These are phyloP conservation scores for Pythium biforme DNA, from an alignment of 352 stramenopile genomes.

Conservation along the genomic window DNA sequence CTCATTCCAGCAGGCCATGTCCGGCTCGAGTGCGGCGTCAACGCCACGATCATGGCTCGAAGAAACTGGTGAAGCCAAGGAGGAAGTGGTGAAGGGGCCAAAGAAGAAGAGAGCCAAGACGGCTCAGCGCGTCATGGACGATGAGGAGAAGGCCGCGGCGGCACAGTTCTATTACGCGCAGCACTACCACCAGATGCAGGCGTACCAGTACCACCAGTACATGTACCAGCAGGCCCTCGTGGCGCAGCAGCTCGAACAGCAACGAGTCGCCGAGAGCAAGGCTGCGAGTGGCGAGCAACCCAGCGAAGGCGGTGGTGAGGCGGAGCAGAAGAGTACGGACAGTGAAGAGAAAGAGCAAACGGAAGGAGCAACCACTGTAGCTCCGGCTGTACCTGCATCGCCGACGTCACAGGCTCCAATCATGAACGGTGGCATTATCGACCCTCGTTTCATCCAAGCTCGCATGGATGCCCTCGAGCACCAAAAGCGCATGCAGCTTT, in stretches of 20 bases:
- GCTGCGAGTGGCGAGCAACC: background rate
- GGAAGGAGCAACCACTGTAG: background rate
- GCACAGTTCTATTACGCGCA: slow-evolving; percentile 26
- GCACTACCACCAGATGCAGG: slow-evolving; percentile 46
- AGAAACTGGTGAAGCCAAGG: background rate
- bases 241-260: slow-evolving; percentile 25
- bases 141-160: slow-evolving; percentile 16
- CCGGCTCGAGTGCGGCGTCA: slow-evolving; percentile 4
- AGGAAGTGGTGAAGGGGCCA: background rate
- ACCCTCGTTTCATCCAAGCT: slow-evolving; percentile 61
- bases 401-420: slow-evolving; percentile 14
- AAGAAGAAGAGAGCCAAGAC: slow-evolving; percentile 19
- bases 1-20: slow-evolving; percentile 25
- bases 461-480: slow-evolving; percentile 52
- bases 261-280: background rate
- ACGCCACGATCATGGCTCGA: slow-evolving; percentile 4
- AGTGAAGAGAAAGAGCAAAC: background rate
- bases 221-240: slow-evolving; percentile 69
- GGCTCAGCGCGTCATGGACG: background rate
- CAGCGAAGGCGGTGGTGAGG: background rate
- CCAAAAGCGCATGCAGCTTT: slow-evolving; percentile 48
- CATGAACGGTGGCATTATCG: slow-evolving; percentile 44
- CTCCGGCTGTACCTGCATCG: background rate
- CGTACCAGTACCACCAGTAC: slow-evolving; percentile 54
- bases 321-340: slow-evolving; percentile 3